Evolutionary conservation across 352 stramenopile genomes (phyloP).

Genomic region (Thraustochytrium striatum): DNA sequence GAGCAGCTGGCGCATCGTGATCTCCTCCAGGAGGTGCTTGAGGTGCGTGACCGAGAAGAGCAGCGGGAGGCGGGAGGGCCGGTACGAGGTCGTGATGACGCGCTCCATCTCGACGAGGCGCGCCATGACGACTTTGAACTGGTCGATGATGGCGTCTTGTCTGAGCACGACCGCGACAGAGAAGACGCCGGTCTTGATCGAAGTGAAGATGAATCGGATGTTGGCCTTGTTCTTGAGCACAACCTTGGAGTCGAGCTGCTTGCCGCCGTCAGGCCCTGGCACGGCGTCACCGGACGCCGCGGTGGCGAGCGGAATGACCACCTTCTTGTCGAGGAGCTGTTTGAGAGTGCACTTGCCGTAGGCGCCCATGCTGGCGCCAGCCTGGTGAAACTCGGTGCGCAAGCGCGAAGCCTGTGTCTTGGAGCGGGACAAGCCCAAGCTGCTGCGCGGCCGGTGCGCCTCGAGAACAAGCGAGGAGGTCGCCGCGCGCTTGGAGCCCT

Average conservation of each 20-base stretch:
- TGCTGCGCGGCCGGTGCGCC: neutral
- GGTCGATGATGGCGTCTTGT: neutral
- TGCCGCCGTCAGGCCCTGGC: neutral
- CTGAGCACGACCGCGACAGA: neutral
- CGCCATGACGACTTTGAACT: constrained; percentile 20
- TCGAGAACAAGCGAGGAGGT: neutral
- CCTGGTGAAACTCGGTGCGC: neutral
- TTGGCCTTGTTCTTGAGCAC: neutral
- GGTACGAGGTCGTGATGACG: neutral
- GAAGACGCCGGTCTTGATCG: constrained; percentile 23
- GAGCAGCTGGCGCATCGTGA: no score
- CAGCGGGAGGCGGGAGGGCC: neutral
- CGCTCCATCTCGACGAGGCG: constrained; percentile 14
- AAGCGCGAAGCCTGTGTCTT: neutral
- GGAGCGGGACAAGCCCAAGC: neutral
- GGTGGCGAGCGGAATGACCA: neutral
- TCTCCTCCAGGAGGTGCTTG: constrained; percentile 11
- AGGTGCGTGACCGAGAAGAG: constrained; percentile 19
- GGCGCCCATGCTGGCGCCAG: neutral
- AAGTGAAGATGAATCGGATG: neutral
- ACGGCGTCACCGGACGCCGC: neutral
- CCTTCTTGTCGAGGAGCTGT: neutral
- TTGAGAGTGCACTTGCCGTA: neutral
- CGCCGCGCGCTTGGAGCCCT: neutral
- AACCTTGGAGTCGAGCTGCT: neutral